A percentile compares a stretch with the other conserved stretches of the same genome.
Evolutionary conservation across 768 basidiomycete species (phyloP).

Genomic region (Phlebiopsis flavidoalba): DNA sequence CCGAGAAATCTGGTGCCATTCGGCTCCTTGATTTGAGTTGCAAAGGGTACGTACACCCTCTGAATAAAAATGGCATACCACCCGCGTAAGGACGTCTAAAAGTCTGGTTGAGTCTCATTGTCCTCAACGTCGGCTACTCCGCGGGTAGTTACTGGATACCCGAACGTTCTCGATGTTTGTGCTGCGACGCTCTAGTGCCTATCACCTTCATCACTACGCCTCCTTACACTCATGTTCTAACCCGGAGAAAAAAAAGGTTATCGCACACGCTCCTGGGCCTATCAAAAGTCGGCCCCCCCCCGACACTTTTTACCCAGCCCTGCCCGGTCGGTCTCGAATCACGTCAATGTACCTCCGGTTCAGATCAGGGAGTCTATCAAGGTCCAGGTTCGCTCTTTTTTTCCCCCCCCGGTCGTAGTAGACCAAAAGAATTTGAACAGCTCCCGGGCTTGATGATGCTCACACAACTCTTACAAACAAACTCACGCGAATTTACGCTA

Average conservation of each 20-base stretch:
- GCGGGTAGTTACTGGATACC: slow-evolving; percentile 57
- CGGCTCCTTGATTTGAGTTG: slow-evolving; percentile 86
- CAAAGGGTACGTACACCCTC: slow-evolving; percentile 55
- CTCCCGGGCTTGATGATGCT: slow-evolving; percentile 80
- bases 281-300: background rate
- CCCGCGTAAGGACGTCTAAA: background rate
- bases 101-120: slow-evolving; percentile 84
- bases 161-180: slow-evolving; percentile 90
- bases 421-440: slow-evolving; percentile 79
- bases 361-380: slow-evolving; percentile 37
- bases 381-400: slow-evolving; percentile 61
- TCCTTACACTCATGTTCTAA: slow-evolving; percentile 73
- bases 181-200: slow-evolving; percentile 63
- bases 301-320: no score
- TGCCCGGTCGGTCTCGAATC: no score
- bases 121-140: slow-evolving; percentile 79
- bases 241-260: slow-evolving; percentile 56
- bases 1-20: slow-evolving; percentile 81
- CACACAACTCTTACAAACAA: slow-evolving; percentile 62
- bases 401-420: no score
- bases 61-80: slow-evolving; percentile 1
- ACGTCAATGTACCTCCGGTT: background rate
- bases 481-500: slow-evolving; percentile 8
- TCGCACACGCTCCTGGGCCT: slow-evolving; percentile 35
- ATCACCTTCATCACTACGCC: slow-evolving; percentile 87